A percentile compares a stretch with the other conserved stretches of the same genome.
Conservation (phyloP, 2,329 filamentous ascomycete genomes). For the Fusarium denticulatum region DNA sequence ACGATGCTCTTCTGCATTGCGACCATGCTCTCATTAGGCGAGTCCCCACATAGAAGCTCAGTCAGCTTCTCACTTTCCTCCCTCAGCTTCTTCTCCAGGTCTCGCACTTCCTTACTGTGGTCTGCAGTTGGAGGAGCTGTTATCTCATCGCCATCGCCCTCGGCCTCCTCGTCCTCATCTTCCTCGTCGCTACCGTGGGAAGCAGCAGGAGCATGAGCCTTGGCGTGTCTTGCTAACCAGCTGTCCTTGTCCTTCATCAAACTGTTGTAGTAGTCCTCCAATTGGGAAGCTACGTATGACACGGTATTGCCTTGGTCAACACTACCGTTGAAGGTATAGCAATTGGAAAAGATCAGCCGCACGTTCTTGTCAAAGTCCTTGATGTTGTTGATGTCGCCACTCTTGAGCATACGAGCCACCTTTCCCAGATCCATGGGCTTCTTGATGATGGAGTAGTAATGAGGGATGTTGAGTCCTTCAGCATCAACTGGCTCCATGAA, state of each 20-base stretch:
- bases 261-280: conserved; percentile 78
- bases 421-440: conserved; percentile 94
- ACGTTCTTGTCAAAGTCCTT: conserved; percentile 90
- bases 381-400: conserved; percentile 80
- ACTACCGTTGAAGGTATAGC: conserved; percentile 85
- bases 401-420: conserved; percentile 79
- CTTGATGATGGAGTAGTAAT: conserved; percentile 93
- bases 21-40: conserved; percentile 62
- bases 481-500: conserved; percentile 91
- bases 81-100: conserved; percentile 61
- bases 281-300: conserved; percentile 73
- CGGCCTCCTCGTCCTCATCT: conserved; percentile 72
- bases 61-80: conserved; percentile 70
- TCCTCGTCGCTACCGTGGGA: conserved; percentile 75
- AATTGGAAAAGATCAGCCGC: conserved; percentile 86
- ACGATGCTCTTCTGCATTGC: conserved; percentile 70
- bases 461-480: conserved; percentile 91
- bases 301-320: conserved; percentile 71
- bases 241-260: conserved; percentile 82
- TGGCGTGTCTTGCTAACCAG: conserved; percentile 82
- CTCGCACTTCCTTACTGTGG: conserved; percentile 58
- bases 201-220: conserved; percentile 63
- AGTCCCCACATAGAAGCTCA: conserved; percentile 60
- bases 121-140: conserved; percentile 55
- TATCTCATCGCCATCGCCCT: conserved; percentile 57